Percentiles rank a stretch among this genome's conserved stretches.
Evolutionary conservation across 1,284 basidiomycete genomes (phyloP).

Genomic region (Boletellus deceptivus): DNA sequence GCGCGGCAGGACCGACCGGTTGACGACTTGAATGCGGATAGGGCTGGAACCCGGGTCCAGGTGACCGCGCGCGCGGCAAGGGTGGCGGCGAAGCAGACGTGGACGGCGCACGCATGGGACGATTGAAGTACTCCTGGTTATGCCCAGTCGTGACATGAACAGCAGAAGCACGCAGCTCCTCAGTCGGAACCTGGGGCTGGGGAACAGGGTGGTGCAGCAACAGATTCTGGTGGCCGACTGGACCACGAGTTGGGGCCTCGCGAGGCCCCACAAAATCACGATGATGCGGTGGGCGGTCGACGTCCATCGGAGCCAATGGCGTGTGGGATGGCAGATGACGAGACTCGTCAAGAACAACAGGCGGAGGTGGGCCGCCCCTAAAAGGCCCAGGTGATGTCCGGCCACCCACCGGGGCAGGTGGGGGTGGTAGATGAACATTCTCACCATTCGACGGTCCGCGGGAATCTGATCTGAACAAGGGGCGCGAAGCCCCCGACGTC

Average conservation of each 20-base stretch:
- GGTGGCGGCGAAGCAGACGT: slow-evolving; percentile 57
- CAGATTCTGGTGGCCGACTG: slow-evolving; percentile 51
- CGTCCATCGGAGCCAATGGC: slow-evolving; percentile 80
- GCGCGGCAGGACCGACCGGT: slow-evolving; percentile 53
- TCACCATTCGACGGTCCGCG: slow-evolving; percentile 50
- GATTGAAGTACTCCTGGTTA: slow-evolving; percentile 50
- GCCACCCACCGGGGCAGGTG: slow-evolving; percentile 46
- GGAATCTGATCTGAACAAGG: slow-evolving; percentile 64
- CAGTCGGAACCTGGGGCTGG: slow-evolving; percentile 46
- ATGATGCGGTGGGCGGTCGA: slow-evolving; percentile 62
- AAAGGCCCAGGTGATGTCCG: slow-evolving; percentile 66
- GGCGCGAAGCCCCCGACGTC: slow-evolving; percentile 37
- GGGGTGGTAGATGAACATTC: slow-evolving; percentile 59
- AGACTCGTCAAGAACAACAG: slow-evolving; percentile 69
- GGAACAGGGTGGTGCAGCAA: slow-evolving; percentile 68
- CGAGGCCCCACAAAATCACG: slow-evolving; percentile 53
- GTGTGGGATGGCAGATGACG: slow-evolving; percentile 65
- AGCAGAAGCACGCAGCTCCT: slow-evolving; percentile 46
- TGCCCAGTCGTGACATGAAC: slow-evolving; percentile 40
- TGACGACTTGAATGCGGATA: slow-evolving; percentile 47
- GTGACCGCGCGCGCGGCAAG: slow-evolving; percentile 43
- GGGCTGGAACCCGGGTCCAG: slow-evolving; percentile 43
- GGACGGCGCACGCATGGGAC: slow-evolving; percentile 46
- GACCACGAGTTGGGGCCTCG: slow-evolving; percentile 46
- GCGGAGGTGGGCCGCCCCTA: slow-evolving; percentile 74